These are phyloP conservation scores for Sicyos baderoa DNA, from an alignment of 306 rosid genomes.

Conservation along the genomic window DNA sequence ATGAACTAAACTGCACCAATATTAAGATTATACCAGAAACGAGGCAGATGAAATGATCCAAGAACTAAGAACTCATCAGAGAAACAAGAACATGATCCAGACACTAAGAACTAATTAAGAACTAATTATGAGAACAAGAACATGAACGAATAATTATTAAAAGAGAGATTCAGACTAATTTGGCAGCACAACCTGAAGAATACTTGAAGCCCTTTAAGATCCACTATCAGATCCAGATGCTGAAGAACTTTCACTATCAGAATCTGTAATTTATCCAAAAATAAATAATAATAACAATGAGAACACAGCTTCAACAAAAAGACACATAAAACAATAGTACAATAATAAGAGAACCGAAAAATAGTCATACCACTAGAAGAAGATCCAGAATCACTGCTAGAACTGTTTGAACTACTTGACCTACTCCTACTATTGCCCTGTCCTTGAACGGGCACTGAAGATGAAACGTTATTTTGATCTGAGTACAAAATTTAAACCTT, in stretches of 20 bases:
- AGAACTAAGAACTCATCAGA: neutral
- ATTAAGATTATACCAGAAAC: neutral
- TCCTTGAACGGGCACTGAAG: slow-evolving; percentile 44
- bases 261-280: slow-evolving; percentile 44
- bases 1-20: slow-evolving; percentile 2
- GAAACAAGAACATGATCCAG: neutral
- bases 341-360: neutral
- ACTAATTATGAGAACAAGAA: neutral
- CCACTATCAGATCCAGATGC: slow-evolving; percentile 85
- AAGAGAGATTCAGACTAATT: neutral
- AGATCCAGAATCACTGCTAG: slow-evolving; percentile 94
- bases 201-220: slow-evolving; percentile 52
- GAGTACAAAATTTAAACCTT: slow-evolving; percentile 13
- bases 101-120: neutral
- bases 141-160: neutral
- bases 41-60: neutral
- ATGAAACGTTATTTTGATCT: slow-evolving; percentile 48
- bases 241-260: slow-evolving; percentile 91
- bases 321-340: neutral
- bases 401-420: slow-evolving; percentile 92
- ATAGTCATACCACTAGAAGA: slow-evolving; percentile 71
- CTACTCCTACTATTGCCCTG: slow-evolving; percentile 66
- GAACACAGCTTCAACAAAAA: slow-evolving; percentile 10
- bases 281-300: slow-evolving; percentile 15
- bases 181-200: slow-evolving; percentile 19